Evolutionary conservation across 176 grass and related monocot species (phyloP).

Genomic region (Tillandsia fasciculata): DNA sequence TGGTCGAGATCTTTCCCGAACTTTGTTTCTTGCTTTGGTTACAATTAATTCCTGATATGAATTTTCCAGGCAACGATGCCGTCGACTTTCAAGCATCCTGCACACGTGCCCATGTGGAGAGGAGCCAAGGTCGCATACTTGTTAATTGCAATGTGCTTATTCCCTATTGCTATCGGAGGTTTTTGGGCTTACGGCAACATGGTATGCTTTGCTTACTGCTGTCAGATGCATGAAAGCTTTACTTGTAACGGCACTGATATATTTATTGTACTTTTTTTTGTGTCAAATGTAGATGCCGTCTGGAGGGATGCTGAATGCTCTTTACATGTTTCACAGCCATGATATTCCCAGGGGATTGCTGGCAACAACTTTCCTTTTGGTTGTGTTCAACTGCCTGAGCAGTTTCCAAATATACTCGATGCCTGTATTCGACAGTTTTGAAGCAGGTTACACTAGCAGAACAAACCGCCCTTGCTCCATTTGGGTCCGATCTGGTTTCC

Average conservation of each 20-base stretch:
- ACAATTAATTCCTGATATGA: not conserved
- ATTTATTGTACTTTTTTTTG: not conserved
- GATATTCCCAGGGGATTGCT: slow-evolving; percentile 63
- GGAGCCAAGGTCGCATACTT: slow-evolving; percentile 80
- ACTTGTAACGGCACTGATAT: not conserved
- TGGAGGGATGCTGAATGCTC: slow-evolving; percentile 72
- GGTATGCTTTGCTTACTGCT: slow-evolving; percentile 35
- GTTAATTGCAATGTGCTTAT: slow-evolving; percentile 82
- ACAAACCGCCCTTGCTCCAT: slow-evolving; percentile 83
- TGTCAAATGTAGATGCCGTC: slow-evolving; percentile 53
- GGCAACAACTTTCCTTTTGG: slow-evolving; percentile 63
- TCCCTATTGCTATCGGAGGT: slow-evolving; percentile 83
- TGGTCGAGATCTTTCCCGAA: not conserved
- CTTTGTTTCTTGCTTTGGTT: not conserved
- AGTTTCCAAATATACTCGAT: slow-evolving; percentile 99
- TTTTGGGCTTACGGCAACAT: slow-evolving; percentile 94
- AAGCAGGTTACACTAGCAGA: slow-evolving; percentile 77
- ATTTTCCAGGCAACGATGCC: slow-evolving; percentile 85
- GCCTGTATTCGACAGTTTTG: slow-evolving; percentile 92
- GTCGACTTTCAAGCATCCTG: slow-evolving; percentile 90
- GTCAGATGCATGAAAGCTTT: not conserved
- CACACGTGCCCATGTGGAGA: slow-evolving; percentile 96
- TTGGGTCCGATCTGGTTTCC: slow-evolving; percentile 80
- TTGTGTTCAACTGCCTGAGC: slow-evolving; percentile 95
- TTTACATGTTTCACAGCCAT: slow-evolving; percentile 78